phyloP scores from a whole-genome alignment of 192 early-diverging fungal genomes.

The Spinellus fusiger region DNA sequence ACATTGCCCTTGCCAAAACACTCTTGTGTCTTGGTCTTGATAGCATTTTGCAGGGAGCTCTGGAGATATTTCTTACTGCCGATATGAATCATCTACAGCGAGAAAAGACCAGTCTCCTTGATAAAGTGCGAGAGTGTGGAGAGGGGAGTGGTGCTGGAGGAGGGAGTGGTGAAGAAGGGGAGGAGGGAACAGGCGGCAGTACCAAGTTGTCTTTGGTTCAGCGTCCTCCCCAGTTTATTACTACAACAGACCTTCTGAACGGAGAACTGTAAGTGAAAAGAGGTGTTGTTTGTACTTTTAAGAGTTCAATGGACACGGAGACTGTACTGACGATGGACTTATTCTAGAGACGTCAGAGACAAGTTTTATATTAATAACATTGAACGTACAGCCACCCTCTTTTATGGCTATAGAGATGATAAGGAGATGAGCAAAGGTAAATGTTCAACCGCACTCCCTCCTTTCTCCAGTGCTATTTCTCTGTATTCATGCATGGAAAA shows the following conservation, averaged over 20 bases:
- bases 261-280: constrained; percentile 6
- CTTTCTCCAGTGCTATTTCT: neutral
- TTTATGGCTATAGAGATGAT: neutral
- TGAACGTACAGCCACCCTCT: constrained; percentile 14
- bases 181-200: no score
- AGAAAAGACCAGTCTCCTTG: constrained; percentile 8
- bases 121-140: constrained; percentile 6
- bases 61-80: constrained; percentile 14
- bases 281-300: neutral
- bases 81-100: constrained; percentile 13
- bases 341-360: constrained; percentile 13
- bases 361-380: constrained; percentile 29
- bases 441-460: neutral
- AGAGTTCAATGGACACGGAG: neutral
- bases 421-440: constrained; percentile 1
- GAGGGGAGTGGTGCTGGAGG: neutral
- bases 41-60: constrained; percentile 1
- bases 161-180: neutral
- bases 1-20: constrained; percentile 9
- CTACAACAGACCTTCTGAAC: constrained; percentile 1
- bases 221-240: constrained; percentile 14
- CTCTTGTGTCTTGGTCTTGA: constrained; percentile 10
- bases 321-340: neutral
- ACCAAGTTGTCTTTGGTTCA: neutral
- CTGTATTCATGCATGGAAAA: neutral